phyloP scores from a whole-genome alignment of 1,139 yeast genomes.

The Blastobotrys arbuscula region DNA sequence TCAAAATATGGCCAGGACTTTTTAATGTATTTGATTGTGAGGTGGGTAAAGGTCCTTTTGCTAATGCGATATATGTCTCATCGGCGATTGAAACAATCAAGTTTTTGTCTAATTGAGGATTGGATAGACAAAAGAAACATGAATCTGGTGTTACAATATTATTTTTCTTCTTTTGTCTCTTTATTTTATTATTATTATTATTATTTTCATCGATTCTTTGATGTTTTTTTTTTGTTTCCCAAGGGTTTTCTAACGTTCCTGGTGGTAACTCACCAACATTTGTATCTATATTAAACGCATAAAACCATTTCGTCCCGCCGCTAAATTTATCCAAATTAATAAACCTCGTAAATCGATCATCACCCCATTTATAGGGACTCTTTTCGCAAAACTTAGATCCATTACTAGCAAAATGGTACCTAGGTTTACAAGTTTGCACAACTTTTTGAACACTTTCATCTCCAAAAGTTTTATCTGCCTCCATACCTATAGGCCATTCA shows the following conservation, averaged over 20 bases:
- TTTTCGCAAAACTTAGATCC: slow-evolving; percentile 24
- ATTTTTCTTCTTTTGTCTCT: slow-evolving; percentile 5
- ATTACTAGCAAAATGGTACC: slow-evolving; percentile 21
- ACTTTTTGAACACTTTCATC: slow-evolving; percentile 5
- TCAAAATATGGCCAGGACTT: slow-evolving; percentile 76
- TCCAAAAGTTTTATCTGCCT: slow-evolving; percentile 5
- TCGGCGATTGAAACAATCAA: slow-evolving; percentile 74
- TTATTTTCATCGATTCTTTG: background rate
- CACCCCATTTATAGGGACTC: slow-evolving; percentile 21
- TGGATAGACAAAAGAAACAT: slow-evolving; percentile 83
- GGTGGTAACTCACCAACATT: background rate
- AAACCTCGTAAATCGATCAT: slow-evolving; percentile 21
- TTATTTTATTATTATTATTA: background rate
- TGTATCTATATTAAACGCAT: slow-evolving; percentile 24
- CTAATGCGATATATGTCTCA: slow-evolving; percentile 63
- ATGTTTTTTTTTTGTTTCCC: slow-evolving; percentile 1
- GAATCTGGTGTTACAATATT: slow-evolving; percentile 16
- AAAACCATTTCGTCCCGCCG: slow-evolving; percentile 24
- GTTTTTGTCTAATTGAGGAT: slow-evolving; percentile 72
- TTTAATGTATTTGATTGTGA: slow-evolving; percentile 31
- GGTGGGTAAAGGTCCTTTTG: slow-evolving; percentile 79
- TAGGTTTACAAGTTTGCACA: slow-evolving; percentile 17
- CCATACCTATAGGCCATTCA: slow-evolving; percentile 21
- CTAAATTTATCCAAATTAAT: slow-evolving; percentile 25
- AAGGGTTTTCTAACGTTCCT: slow-evolving; percentile 5